A percentile compares a stretch with the other conserved stretches of the same genome.
phyloP scores from a whole-genome alignment of 2,329 filamentous ascomycete species.

The Alternaria tenuissima region DNA sequence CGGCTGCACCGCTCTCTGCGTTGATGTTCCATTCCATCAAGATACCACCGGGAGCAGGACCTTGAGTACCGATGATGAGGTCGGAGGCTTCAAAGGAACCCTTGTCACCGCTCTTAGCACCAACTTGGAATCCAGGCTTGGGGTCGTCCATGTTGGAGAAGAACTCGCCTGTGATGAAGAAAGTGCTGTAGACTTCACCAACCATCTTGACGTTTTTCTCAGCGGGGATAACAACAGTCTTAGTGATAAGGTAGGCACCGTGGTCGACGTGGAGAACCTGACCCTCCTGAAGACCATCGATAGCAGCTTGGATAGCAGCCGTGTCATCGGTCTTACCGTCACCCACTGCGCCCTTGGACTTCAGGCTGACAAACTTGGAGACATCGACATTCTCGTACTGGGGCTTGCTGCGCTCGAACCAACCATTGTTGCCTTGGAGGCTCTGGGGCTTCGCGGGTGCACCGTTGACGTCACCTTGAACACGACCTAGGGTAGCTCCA shows the following conservation, averaged over 20 bases:
- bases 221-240: constrained; percentile 66
- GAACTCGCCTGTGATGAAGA: constrained; percentile 78
- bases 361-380: constrained; percentile 83
- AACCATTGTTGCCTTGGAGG: constrained; percentile 71
- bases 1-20: constrained; percentile 71
- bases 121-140: constrained; percentile 85
- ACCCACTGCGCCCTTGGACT: constrained; percentile 81
- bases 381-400: constrained; percentile 77
- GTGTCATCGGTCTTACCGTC: constrained; percentile 91
- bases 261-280: constrained; percentile 72
- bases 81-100: constrained; percentile 89
- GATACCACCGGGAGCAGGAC: constrained; percentile 84
- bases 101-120: constrained; percentile 72
- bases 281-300: constrained; percentile 71
- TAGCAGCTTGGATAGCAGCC: constrained; percentile 77
- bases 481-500: constrained; percentile 51
- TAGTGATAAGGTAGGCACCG: constrained; percentile 68
- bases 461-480: constrained; percentile 63
- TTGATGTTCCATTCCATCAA: constrained; percentile 91
- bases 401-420: constrained; percentile 88
- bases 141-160: constrained; percentile 81
- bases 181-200: constrained; percentile 89
- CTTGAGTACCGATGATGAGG: constrained; percentile 83
- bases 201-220: constrained; percentile 82
- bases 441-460: constrained; percentile 69